Conservation (phyloP, 1,139 yeast genomes). For the Zygoascus hellenicus region DNA sequence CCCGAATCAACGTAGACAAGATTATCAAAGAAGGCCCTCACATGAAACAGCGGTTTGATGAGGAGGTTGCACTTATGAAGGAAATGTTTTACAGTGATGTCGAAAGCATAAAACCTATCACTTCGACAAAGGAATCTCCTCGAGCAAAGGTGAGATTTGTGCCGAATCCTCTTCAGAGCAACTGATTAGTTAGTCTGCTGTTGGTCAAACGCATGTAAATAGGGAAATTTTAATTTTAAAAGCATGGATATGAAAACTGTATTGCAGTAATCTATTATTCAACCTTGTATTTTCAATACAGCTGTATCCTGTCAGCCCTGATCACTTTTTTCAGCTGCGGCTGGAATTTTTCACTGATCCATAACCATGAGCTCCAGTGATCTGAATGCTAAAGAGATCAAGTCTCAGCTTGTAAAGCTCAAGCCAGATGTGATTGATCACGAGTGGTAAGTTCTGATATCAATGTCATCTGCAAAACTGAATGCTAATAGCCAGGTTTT, state of each 20-base stretch:
- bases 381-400: slow-evolving; percentile 12
- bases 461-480: neutral
- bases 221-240: neutral
- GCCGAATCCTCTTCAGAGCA: slow-evolving; percentile 20
- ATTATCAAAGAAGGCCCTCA: slow-evolving; percentile 40
- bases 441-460: slow-evolving; percentile 18
- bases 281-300: neutral
- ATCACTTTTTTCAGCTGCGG: slow-evolving; percentile 1
- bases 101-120: slow-evolving; percentile 18
- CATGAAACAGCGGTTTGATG: slow-evolving; percentile 51
- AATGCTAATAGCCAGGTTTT: neutral
- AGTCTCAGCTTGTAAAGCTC: slow-evolving; percentile 16
- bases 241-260: too few species aligned
- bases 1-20: slow-evolving; percentile 52
- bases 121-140: slow-evolving; percentile 8
- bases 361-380: slow-evolving; percentile 7
- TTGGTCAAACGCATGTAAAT: neutral
- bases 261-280: too few species aligned
- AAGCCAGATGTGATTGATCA: slow-evolving; percentile 18
- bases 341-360: slow-evolving; percentile 2
- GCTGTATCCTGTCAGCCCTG: neutral
- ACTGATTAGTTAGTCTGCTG: neutral
- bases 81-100: slow-evolving; percentile 43
- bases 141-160: slow-evolving; percentile 21
- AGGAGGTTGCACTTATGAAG: slow-evolving; percentile 63